phyloP scores from a whole-genome alignment of 768 basidiomycete genomes.

The Auricularia sp. region DNA sequence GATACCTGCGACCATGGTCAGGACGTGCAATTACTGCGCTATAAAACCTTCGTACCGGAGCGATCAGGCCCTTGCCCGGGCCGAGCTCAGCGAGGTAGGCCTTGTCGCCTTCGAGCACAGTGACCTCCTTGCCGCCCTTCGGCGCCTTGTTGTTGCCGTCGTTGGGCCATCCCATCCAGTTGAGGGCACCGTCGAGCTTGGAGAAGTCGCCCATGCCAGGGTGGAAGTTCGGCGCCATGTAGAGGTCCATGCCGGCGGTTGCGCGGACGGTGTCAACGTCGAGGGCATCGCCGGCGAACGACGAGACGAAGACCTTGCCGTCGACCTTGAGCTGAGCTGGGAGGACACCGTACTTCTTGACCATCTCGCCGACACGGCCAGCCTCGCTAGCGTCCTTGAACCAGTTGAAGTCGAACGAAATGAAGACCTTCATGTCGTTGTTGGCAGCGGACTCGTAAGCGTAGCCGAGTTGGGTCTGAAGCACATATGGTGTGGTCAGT shows the following conservation, averaged over 20 bases:
- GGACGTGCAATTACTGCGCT: neutral
- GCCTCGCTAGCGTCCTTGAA: slow-evolving; percentile 12
- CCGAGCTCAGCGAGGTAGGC: slow-evolving; percentile 10
- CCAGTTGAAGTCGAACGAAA: slow-evolving; percentile 28
- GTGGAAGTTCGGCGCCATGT: slow-evolving; percentile 20
- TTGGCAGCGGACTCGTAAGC: slow-evolving; percentile 19
- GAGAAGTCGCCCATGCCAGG: slow-evolving; percentile 9
- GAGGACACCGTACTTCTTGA: slow-evolving; percentile 13
- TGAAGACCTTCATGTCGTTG: slow-evolving; percentile 19
- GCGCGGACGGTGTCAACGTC: slow-evolving; percentile 15
- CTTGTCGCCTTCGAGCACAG: slow-evolving; percentile 10
- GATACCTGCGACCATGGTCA: slow-evolving; percentile 27
- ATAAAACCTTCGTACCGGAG: neutral
- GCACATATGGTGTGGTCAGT: neutral
- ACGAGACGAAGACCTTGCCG: slow-evolving; percentile 20
- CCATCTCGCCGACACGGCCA: slow-evolving; percentile 10
- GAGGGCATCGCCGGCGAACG: slow-evolving; percentile 24
- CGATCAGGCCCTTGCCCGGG: slow-evolving; percentile 18
- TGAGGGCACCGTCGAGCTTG: neutral
- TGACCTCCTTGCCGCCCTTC: neutral
- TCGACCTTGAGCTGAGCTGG: slow-evolving; percentile 18
- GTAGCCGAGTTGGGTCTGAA: slow-evolving; percentile 15
- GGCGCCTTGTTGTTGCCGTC: slow-evolving; percentile 16
- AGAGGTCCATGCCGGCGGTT: slow-evolving; percentile 13
- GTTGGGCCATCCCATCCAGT: slow-evolving; percentile 22